phyloP scores from a whole-genome alignment of 2,329 filamentous ascomycete genomes.

The Ilyonectria sp. region DNA sequence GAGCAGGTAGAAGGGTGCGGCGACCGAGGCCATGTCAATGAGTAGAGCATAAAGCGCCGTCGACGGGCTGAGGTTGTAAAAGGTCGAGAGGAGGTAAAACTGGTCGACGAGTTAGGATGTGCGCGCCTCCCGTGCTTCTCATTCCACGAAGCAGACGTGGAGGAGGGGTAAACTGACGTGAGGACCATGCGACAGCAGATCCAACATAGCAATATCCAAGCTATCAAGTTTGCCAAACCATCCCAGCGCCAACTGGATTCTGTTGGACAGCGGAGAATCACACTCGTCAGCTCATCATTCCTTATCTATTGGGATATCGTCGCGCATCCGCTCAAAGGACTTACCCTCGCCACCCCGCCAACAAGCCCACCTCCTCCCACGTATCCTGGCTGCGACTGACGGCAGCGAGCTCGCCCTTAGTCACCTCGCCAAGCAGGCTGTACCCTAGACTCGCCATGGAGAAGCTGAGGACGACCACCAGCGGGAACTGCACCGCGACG shows the following conservation, averaged over 20 bases:
- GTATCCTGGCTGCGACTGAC: conserved; percentile 76
- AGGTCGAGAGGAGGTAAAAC: conserved; percentile 82
- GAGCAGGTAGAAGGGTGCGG: conserved; percentile 82
- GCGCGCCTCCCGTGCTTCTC: not conserved
- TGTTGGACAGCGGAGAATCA: conserved; percentile 52
- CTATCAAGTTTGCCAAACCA: conserved; percentile 85
- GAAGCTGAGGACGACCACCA: conserved; percentile 70
- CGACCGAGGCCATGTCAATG: conserved; percentile 79
- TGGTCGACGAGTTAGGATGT: conserved; percentile 49
- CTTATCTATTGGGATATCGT: conserved; percentile 3
- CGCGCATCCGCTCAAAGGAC: conserved; percentile 48
- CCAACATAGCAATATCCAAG: conserved; percentile 76
- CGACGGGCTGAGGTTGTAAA: conserved; percentile 78
- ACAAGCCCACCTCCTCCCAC: conserved; percentile 71
- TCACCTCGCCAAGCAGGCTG: conserved; percentile 72
- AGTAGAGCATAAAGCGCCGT: conserved; percentile 74
- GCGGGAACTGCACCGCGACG: conserved; percentile 63
- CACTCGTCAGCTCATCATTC: conserved; percentile 19
- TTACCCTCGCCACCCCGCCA: conserved; percentile 70
- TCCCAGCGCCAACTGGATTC: conserved; percentile 77
- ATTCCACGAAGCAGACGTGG: conserved; percentile 17
- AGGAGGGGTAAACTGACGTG: conserved; percentile 63
- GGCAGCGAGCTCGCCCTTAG: conserved; percentile 75
- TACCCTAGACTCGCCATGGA: conserved; percentile 76
- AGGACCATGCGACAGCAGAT: conserved; percentile 81